Evolutionary conservation across 306 rosid genomes (phyloP).

Genomic region (Prunus fruticosa): DNA sequence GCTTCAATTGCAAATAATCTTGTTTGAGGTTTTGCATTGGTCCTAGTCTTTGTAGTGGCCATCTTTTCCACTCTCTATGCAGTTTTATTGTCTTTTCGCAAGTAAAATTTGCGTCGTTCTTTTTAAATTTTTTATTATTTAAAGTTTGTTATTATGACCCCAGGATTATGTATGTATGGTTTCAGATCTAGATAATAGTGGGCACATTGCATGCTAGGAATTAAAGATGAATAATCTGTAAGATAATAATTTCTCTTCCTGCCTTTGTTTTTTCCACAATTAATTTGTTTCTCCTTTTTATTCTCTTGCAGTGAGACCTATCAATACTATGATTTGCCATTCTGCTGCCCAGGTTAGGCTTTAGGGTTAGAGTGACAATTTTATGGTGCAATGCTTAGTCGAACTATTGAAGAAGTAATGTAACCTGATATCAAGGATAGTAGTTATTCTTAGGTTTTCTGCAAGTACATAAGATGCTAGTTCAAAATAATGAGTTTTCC

Average conservation of each 20-base stretch:
- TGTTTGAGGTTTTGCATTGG: neutral
- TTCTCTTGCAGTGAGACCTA: constrained; percentile 65
- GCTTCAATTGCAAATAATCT: neutral
- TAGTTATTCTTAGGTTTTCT: neutral
- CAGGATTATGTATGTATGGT: neutral
- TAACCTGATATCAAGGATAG: neutral
- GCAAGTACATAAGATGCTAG: neutral
- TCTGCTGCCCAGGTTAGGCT: constrained; percentile 78
- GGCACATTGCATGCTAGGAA: neutral
- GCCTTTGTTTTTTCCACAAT: constrained; percentile 5
- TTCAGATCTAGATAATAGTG: neutral
- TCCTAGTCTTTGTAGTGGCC: neutral
- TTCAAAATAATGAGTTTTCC: neutral
- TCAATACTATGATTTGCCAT: constrained; percentile 75
- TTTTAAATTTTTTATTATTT: neutral
- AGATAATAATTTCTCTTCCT: neutral
- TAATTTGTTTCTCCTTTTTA: constrained; percentile 18
- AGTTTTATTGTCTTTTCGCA: no score
- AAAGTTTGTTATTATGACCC: no score
- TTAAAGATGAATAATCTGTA: constrained; percentile 8
- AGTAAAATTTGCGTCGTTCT: no score
- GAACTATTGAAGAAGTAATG: neutral
- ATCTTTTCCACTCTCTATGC: neutral
- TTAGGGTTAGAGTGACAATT: constrained; percentile 17
- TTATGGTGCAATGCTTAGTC: constrained; percentile 1